Base-by-base conservation (phyloP, 2,329 filamentous ascomycete species). In the Trichophyton simii region DNA sequence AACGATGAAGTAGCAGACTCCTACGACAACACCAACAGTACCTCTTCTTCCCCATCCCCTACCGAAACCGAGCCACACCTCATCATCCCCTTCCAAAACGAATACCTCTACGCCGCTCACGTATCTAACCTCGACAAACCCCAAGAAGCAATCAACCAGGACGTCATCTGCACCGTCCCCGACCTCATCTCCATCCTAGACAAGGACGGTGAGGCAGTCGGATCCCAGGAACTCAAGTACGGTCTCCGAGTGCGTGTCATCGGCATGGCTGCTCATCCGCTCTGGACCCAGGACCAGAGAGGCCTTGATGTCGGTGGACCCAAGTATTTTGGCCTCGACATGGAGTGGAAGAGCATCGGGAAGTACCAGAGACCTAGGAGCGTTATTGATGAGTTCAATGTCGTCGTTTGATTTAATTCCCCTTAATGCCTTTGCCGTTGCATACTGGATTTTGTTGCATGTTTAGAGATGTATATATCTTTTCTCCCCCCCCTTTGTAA, bases 161-260 rank as follows among this genome's bases (percentile, higher is more conserved):
- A 69, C 2, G 61, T 68, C 34, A 64, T 62, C 62, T 73, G 65
- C 62, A 70, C 69, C 1, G 71, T 72, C 2, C 72, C 72, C 1
- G 74, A 75, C 61, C 65, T 75, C 6, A 73, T 75, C 28, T 71
- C 70, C 15, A 70, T 77, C 22, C 59, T 76, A 2, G 73, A 71
- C 41, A 71, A 72, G 18, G 78, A 80, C 57, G 79, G 79, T 0
- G 78, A 78, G 57, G 79, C 79, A 0, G 72, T 82, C 3, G 79
- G 79, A 0, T 78, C 79, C 0, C 76, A 78, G 13, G 79, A 82
- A 25, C 69, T 80, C 34, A 73, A 79, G 8, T 83, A 82, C 60
- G 80, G 80, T 0, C 65, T 82, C 2, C 71, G 75, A 3, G 80
- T 82, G 0, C 77, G 69, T 36, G 79, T 82, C 0, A 77, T 82